Evolutionary conservation across 163 green algal species (phyloP).

Genomic region (Coccomyxa subellipsoidea): DNA sequence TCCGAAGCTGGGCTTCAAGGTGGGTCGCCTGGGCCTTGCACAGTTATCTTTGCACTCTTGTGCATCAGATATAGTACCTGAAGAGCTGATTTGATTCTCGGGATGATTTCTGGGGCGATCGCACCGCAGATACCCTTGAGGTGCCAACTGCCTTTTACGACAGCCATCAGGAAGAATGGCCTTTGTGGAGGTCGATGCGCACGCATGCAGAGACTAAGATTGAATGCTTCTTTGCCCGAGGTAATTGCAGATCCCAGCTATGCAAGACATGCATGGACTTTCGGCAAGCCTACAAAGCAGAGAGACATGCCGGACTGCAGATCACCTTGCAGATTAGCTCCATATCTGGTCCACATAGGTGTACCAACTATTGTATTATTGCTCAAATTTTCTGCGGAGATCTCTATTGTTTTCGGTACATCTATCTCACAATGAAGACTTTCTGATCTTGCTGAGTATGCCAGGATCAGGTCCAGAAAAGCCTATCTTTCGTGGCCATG

Average conservation of each 20-base stretch:
- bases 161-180: neutral
- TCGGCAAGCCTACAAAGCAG: too few relatives aligned
- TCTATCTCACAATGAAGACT: too few relatives aligned
- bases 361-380: too few relatives aligned
- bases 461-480: neutral
- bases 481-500: neutral
- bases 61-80: neutral
- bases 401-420: too few relatives aligned
- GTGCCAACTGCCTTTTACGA: neutral
- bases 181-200: neutral
- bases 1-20: neutral
- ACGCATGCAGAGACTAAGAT: neutral
- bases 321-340: too few relatives aligned
- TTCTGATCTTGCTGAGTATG: neutral
- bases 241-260: too few relatives aligned
- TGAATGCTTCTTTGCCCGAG: neutral
- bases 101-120: neutral
- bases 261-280: too few relatives aligned
- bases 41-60: neutral
- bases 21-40: neutral
- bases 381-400: too few relatives aligned
- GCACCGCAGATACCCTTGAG: neutral
- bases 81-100: neutral
- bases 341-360: too few relatives aligned
- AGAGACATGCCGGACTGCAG: too few relatives aligned